Evolutionary conservation across 495 filamentous ascomycete species (phyloP).

Genomic region (Poronia punctata): DNA sequence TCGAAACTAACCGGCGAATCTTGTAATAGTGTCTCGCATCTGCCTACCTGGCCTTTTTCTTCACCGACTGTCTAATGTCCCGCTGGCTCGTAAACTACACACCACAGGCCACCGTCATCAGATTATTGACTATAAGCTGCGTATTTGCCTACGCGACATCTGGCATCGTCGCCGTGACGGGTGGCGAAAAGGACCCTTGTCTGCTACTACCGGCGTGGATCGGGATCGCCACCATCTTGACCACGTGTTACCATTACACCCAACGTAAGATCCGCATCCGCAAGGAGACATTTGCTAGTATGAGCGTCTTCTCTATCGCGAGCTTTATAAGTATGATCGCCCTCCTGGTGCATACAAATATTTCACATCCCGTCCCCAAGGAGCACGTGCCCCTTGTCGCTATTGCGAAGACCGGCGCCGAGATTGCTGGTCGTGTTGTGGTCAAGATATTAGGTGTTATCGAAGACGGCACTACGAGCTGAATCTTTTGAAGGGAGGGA

Average conservation of each 20-base stretch:
- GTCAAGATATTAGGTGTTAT: constrained; percentile 22
- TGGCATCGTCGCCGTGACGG: constrained; percentile 69
- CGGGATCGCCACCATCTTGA: constrained; percentile 71
- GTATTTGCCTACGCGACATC: constrained; percentile 77
- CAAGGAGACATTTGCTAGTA: constrained; percentile 72
- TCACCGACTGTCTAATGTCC: constrained; percentile 89
- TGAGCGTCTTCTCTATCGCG: constrained; percentile 66
- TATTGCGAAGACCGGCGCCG: constrained; percentile 12
- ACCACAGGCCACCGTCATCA: constrained; percentile 74
- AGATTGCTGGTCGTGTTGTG: constrained; percentile 15
- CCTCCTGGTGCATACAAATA: constrained; percentile 61
- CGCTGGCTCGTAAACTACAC: constrained; percentile 89
- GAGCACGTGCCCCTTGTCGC: constrained; percentile 21
- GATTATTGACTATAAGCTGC: constrained; percentile 70
- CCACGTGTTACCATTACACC: constrained; percentile 71
- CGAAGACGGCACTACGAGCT: constrained; percentile 9
- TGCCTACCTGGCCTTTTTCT: constrained; percentile 81
- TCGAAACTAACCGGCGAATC: background rate
- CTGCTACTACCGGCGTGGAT: constrained; percentile 83
- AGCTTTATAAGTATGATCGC: constrained; percentile 70
- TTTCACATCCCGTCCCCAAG: constrained; percentile 30
- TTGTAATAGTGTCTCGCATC: constrained; percentile 67
- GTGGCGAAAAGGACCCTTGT: constrained; percentile 66
- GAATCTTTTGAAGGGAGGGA: too few relatives aligned
- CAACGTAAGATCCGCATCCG: constrained; percentile 76